Evolutionary conservation across 1,284 basidiomycete genomes (phyloP).

Genomic region (Heliocybe sulcata): DNA sequence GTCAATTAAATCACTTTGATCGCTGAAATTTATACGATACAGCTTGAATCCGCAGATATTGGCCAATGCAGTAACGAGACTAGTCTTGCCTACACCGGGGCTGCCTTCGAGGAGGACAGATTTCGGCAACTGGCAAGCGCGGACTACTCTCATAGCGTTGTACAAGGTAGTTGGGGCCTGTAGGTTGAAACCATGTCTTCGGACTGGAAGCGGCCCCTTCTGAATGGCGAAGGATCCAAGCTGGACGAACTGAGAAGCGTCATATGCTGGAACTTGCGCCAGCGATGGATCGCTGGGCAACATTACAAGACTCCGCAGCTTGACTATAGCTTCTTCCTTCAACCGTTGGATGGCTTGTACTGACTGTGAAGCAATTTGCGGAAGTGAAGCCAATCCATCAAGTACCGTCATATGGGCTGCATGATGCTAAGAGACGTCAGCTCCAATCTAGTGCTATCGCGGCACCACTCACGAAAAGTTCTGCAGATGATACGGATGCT

Average conservation of each 20-base stretch:
- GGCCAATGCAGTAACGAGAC: slow-evolving; percentile 85
- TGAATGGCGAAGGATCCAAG: slow-evolving; percentile 76
- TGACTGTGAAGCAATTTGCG: slow-evolving; percentile 57
- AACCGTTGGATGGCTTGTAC: slow-evolving; percentile 38
- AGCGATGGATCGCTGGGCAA: slow-evolving; percentile 18
- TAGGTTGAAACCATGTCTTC: slow-evolving; percentile 65
- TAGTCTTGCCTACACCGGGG: slow-evolving; percentile 99
- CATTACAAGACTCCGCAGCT: slow-evolving; percentile 47
- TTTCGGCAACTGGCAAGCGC: slow-evolving; percentile 88
- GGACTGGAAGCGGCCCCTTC: slow-evolving; percentile 41
- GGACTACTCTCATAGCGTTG: slow-evolving; percentile 86
- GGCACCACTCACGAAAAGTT: slow-evolving; percentile 64
- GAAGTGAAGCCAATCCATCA: slow-evolving; percentile 76
- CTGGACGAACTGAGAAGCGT: slow-evolving; percentile 36
- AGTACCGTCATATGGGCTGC: slow-evolving; percentile 83
- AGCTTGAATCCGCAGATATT: slow-evolving; percentile 74
- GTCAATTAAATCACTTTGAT: slow-evolving; percentile 96
- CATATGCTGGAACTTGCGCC: slow-evolving; percentile 22
- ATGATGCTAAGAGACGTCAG: slow-evolving; percentile 53
- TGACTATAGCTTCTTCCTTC: slow-evolving; percentile 38
- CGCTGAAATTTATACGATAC: slow-evolving; percentile 97
- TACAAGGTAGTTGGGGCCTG: slow-evolving; percentile 84
- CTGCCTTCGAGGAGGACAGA: slow-evolving; percentile 96
- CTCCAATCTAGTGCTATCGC: not conserved
- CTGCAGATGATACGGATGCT: slow-evolving; percentile 33